phyloP scores from a whole-genome alignment of 345 rosid species.

The Syzygium jambos region DNA sequence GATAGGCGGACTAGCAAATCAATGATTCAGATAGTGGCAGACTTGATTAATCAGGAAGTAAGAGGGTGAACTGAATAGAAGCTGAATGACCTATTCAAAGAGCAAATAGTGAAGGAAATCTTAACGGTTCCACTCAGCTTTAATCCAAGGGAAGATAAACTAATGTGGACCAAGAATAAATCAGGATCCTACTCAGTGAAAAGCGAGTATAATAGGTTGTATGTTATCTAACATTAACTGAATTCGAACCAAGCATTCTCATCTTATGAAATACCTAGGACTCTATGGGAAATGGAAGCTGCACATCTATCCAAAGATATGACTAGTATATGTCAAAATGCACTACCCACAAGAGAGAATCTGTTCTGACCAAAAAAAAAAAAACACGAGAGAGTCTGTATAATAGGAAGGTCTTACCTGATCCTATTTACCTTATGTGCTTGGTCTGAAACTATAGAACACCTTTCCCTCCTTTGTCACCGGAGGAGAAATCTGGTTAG shows the following conservation, averaged over 20 bases:
- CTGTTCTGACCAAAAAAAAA: too few relatives aligned
- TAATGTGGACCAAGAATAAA: background rate
- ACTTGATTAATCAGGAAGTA: background rate
- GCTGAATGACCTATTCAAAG: background rate
- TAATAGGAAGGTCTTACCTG: background rate
- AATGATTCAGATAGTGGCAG: background rate
- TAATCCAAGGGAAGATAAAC: background rate
- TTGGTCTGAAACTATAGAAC: background rate
- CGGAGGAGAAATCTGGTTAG: background rate
- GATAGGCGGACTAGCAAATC: background rate
- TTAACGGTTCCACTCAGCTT: background rate
- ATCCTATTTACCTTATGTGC: background rate
- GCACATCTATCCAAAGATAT: background rate
- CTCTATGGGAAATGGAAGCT: background rate
- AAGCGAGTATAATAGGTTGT: background rate
- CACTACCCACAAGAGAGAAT: background rate
- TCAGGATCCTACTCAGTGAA: background rate
- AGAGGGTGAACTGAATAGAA: background rate
- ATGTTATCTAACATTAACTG: background rate
- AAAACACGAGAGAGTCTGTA: too few relatives aligned
- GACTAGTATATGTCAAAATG: too few relatives aligned
- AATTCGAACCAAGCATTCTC: background rate
- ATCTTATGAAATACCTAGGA: background rate
- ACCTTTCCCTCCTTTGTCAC: background rate
- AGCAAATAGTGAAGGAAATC: background rate